Base-by-base conservation (phyloP, 2,329 filamentous ascomycete genomes). In the Aspergillus fijiensis region DNA sequence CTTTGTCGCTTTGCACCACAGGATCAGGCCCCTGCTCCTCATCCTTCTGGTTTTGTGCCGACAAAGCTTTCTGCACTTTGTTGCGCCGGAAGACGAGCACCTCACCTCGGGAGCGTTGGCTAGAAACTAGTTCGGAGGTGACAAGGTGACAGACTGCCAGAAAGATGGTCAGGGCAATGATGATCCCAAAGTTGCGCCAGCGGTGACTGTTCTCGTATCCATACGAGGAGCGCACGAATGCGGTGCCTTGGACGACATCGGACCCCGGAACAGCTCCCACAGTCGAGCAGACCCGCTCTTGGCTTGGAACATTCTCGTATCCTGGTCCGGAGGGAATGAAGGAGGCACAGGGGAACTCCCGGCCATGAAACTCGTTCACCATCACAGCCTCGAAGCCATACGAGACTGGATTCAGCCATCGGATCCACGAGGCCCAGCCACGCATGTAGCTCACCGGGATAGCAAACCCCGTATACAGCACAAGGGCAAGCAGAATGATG, bases 331-430 rank as follows among this genome's bases (percentile, higher is more conserved):
- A 64, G 0, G 84, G 82, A 16, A 85, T 72, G 50, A 78, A 79
- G 2, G 70, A 63, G 0, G 75, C 73, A 65, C 84, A 86, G 2
- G 62, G 57, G 69, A 88, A 94, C 0, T 87, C 67, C 16, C 87
- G 84, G 56, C 80, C 79, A 66, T 86, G 76, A 63, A 96, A 96
- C 74, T 96, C 92, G 75, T 96, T 96, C 63, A 91, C 84, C 81
- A 95, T 88, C 23, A 96, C 81, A 0, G 88, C 80, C 72, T 96
- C 91, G 67, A 96, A 96, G 0, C 87, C 86, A 63, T 95, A 96
- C 2, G 85, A 87, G 3, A 96, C 82, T 3, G 91, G 90, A 60
- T 95, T 88, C 31, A 94, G 78, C 72, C 90, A 92, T 69, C 87
- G 88, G 56, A 95, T 85, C 91, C 91, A 96, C 58, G 85, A 82